Evolutionary conservation across 1,139 yeast species (phyloP).

Genomic region (Diutina neorugosa): DNA sequence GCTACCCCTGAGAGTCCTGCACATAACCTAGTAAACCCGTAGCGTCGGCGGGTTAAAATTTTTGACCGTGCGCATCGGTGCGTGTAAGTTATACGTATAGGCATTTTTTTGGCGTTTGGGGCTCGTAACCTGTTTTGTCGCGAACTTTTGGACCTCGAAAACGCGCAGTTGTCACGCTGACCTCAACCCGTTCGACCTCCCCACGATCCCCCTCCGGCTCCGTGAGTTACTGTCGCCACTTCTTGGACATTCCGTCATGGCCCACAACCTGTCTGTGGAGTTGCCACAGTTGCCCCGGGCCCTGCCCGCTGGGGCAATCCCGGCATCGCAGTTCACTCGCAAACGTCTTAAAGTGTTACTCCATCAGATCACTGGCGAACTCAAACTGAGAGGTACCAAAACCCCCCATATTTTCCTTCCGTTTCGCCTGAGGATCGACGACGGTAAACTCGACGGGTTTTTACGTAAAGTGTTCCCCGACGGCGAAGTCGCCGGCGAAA

Average conservation of each 20-base stretch:
- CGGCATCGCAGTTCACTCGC: constrained; percentile 40
- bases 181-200: background rate
- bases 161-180: background rate
- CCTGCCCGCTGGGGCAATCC: constrained; percentile 6
- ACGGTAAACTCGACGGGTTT: constrained; percentile 40
- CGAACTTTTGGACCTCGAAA: background rate
- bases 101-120: background rate
- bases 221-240: background rate
- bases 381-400: constrained; percentile 44
- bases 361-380: constrained; percentile 52
- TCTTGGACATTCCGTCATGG: background rate
- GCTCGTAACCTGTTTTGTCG: background rate
- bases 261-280: constrained; percentile 9
- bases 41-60: background rate
- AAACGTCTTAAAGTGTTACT: constrained; percentile 53
- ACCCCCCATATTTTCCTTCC: constrained; percentile 59
- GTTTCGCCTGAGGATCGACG: constrained; percentile 54
- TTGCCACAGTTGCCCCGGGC: constrained; percentile 17
- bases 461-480: constrained; percentile 40
- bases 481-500: constrained; percentile 28
- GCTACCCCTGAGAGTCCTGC: background rate
- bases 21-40: background rate
- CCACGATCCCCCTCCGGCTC: background rate
- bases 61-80: background rate
- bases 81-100: background rate